Percentiles rank a stretch among this genome's conserved stretches.
Evolutionary conservation across 176 grass and related monocot species (phyloP).

Genomic region (Bothriochloa decipiens): DNA sequence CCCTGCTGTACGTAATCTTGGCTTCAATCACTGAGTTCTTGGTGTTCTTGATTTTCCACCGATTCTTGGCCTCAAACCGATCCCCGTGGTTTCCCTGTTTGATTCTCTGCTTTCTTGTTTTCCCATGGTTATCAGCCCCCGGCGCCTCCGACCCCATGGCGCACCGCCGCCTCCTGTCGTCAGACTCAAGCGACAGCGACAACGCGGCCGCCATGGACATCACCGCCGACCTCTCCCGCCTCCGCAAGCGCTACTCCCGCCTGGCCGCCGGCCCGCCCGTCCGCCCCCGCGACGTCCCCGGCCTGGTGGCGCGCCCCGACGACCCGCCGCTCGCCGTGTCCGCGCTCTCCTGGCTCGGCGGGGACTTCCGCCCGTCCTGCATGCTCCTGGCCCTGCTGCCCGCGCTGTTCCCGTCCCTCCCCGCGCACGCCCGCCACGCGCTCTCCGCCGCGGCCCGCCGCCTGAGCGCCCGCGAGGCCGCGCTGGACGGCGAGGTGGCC

Average conservation of each 20-base stretch:
- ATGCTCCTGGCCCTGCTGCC: constrained; percentile 51
- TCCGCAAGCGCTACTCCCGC: constrained; percentile 57
- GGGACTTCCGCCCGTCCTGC: constrained; percentile 53
- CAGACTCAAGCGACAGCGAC: constrained; percentile 59
- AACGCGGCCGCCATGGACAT: constrained; percentile 41
- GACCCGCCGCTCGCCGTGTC: constrained; percentile 52
- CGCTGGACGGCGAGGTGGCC: constrained; percentile 55
- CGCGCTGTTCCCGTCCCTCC: constrained; percentile 52
- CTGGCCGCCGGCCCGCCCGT: constrained; percentile 42
- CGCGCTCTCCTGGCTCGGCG: constrained; percentile 56
- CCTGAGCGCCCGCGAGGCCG: constrained; percentile 55
- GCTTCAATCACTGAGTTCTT: background rate
- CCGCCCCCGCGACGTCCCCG: constrained; percentile 50
- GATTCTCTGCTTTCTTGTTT: background rate
- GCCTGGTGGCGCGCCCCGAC: constrained; percentile 46
- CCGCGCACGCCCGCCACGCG: constrained; percentile 37
- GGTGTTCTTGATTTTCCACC: background rate
- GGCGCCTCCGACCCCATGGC: constrained; percentile 37
- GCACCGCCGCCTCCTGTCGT: constrained; percentile 56
- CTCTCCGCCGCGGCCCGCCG: constrained; percentile 44
- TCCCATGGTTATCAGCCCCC: constrained; percentile 16
- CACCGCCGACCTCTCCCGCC: constrained; percentile 49
- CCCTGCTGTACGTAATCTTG: constrained; percentile 48
- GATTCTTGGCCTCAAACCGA: background rate
- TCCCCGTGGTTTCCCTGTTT: background rate